phyloP scores from a whole-genome alignment of 305 asterid genomes.

The Fraxinus sp. region DNA sequence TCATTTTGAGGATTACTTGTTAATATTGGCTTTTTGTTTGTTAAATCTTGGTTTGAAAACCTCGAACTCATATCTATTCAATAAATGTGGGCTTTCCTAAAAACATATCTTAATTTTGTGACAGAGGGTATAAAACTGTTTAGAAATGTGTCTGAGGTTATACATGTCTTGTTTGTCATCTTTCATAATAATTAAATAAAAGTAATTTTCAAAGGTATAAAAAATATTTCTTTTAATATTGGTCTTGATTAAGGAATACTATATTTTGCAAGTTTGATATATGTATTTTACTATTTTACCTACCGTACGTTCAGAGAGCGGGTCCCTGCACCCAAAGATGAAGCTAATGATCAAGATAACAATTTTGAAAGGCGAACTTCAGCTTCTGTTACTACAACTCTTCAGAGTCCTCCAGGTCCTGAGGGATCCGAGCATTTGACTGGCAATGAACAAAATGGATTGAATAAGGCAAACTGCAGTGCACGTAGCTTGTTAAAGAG shows the following conservation, averaged over 20 bases:
- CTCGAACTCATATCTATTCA: not conserved
- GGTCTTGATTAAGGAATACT: not conserved
- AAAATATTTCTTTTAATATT: not conserved
- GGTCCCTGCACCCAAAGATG: constrained; percentile 80
- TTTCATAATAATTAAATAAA: not conserved
- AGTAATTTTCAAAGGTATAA: not conserved
- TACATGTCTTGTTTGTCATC: not conserved
- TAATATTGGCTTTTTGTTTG: not conserved
- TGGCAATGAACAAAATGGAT: constrained; percentile 38
- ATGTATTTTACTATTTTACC: not conserved
- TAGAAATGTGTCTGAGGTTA: not conserved
- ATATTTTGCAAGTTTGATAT: not conserved
- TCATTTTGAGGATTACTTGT: not conserved
- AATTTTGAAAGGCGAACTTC: constrained; percentile 56
- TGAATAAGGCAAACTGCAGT: constrained; percentile 30
- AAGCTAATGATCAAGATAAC: constrained; percentile 34
- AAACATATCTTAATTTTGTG: not conserved
- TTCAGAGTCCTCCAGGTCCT: constrained; percentile 56
- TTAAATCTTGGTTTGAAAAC: not conserved
- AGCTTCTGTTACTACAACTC: constrained; percentile 61
- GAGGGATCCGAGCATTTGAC: constrained; percentile 38
- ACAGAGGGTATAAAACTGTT: not conserved
- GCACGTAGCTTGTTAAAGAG: constrained; percentile 95
- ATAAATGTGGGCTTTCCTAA: not conserved
- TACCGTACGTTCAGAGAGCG: constrained; percentile 62